Percentiles rank a stretch among this genome's conserved stretches.
These are phyloP conservation scores for Cymbopogon flexuosus DNA, from an alignment of 202 grass and related monocot species.

Conservation along the genomic window DNA sequence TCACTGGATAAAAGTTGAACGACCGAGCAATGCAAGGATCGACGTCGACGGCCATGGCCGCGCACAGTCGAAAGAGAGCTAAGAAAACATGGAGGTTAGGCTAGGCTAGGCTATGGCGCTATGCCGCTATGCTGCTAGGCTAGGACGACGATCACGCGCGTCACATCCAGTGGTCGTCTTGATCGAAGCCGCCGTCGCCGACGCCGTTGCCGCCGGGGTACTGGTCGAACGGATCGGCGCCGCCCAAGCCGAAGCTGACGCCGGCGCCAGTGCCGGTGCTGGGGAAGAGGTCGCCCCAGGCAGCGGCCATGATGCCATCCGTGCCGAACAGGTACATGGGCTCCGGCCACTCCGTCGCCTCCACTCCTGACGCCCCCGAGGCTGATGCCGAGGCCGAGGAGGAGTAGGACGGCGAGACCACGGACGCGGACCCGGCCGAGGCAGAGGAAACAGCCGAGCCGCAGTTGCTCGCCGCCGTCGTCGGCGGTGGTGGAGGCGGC, in stretches of 20 bases:
- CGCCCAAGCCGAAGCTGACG: not conserved
- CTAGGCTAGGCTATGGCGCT: not conserved
- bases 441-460: slow-evolving; percentile 33
- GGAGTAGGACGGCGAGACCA: slow-evolving; percentile 45
- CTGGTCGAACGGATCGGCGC: slow-evolving; percentile 38
- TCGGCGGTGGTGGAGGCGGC: not conserved
- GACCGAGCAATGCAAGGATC: not conserved
- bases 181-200: slow-evolving; percentile 15
- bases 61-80: not conserved
- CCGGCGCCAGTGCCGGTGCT: not conserved
- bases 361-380: slow-evolving; percentile 21
- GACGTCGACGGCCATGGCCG: slow-evolving; percentile 3
- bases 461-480: not conserved
- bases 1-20: not conserved
- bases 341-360: slow-evolving; percentile 46
- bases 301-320: slow-evolving; percentile 41
- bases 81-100: slow-evolving; percentile 21
- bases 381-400: slow-evolving; percentile 27
- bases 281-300: slow-evolving; percentile 28
- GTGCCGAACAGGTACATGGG: slow-evolving; percentile 43
- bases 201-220: slow-evolving; percentile 3
- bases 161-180: slow-evolving; percentile 42
- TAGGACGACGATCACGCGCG: not conserved
- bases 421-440: not conserved
- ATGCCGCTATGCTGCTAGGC: not conserved